Percentiles rank a stretch among this genome's conserved stretches.
phyloP scores from a whole-genome alignment of 1,284 basidiomycete species.

The Ceratobasidium sp. region DNA sequence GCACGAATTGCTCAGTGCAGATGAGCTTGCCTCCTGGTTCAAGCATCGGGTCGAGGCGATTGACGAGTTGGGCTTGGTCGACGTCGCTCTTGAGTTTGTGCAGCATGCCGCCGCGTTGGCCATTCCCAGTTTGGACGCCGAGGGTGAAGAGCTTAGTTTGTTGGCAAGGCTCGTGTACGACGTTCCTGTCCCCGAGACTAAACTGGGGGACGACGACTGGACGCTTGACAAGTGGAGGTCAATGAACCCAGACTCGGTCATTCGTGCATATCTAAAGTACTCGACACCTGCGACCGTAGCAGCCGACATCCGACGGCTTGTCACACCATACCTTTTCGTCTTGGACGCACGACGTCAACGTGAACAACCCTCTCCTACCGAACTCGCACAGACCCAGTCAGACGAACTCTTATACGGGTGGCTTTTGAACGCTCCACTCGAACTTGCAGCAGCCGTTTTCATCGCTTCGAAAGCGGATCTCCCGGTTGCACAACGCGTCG shows the following conservation, averaged over 20 bases:
- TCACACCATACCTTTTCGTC: slow-evolving; percentile 90
- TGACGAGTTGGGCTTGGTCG: slow-evolving; percentile 73
- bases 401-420: slow-evolving; percentile 71
- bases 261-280: slow-evolving; percentile 76
- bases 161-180: slow-evolving; percentile 88
- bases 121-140: slow-evolving; percentile 78
- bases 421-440: slow-evolving; percentile 71
- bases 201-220: slow-evolving; percentile 59
- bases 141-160: slow-evolving; percentile 89
- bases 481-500: slow-evolving; percentile 68
- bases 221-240: slow-evolving; percentile 74
- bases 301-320: slow-evolving; percentile 73
- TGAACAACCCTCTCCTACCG: slow-evolving; percentile 66
- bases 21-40: slow-evolving; percentile 78
- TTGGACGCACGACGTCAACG: slow-evolving; percentile 86
- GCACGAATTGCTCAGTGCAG: slow-evolving; percentile 42
- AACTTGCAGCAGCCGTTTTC: slow-evolving; percentile 76
- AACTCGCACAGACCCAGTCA: slow-evolving; percentile 57
- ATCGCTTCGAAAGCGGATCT: slow-evolving; percentile 90
- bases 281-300: slow-evolving; percentile 73
- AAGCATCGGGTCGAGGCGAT: slow-evolving; percentile 65
- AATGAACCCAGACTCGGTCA: slow-evolving; percentile 68
- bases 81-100: slow-evolving; percentile 76
- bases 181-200: slow-evolving; percentile 57
- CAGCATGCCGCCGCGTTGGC: slow-evolving; percentile 87